These are phyloP conservation scores for Globisporangium rhizosaccharum DNA, from an alignment of 352 stramenopile species.

Conservation along the genomic window DNA sequence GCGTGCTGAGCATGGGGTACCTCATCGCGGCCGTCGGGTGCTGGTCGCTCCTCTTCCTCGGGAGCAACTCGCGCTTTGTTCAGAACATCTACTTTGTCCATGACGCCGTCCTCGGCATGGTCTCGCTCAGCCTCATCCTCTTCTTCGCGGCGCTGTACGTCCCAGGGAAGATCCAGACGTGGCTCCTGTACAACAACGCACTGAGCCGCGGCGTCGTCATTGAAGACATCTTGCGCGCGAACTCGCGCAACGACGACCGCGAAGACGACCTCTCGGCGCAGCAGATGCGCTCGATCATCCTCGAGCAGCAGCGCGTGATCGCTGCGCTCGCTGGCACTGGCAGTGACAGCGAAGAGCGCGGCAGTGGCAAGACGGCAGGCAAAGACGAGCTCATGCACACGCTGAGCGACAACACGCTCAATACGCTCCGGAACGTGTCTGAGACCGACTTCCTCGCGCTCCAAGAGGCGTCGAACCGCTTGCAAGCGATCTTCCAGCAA, in stretches of 20 bases:
- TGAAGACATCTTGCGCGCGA: conserved; percentile 92
- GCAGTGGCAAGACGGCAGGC: conserved; percentile 12
- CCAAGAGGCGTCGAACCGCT: conserved; percentile 50
- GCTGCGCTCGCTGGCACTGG: conserved; percentile 47
- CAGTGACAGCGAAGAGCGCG: conserved; percentile 49
- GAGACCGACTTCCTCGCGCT: conserved; percentile 61
- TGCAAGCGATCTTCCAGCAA: conserved; percentile 59
- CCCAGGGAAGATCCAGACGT: conserved; percentile 93
- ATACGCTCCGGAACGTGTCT: conserved; percentile 57
- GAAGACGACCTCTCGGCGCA: conserved; percentile 67
- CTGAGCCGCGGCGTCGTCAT: conserved; percentile 95
- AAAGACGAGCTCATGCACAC: conserved; percentile 61
- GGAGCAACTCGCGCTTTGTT: conserved; percentile 88
- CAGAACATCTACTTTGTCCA: conserved; percentile 92
- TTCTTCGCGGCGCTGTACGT: conserved; percentile 88
- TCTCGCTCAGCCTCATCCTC: conserved; percentile 91
- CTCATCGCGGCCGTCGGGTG: conserved; percentile 81
- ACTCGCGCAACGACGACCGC: conserved; percentile 58
- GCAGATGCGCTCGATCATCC: conserved; percentile 74
- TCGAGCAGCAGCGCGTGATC: conserved; percentile 77
- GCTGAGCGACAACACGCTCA: conserved; percentile 66
- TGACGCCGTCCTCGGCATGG: conserved; percentile 90
- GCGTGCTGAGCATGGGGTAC: conserved; percentile 91
- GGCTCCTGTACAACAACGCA: conserved; percentile 97
- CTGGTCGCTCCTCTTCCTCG: conserved; percentile 80